Conservation (phyloP, 495 filamentous ascomycete genomes). For the Clohesyomyces aquaticus region DNA sequence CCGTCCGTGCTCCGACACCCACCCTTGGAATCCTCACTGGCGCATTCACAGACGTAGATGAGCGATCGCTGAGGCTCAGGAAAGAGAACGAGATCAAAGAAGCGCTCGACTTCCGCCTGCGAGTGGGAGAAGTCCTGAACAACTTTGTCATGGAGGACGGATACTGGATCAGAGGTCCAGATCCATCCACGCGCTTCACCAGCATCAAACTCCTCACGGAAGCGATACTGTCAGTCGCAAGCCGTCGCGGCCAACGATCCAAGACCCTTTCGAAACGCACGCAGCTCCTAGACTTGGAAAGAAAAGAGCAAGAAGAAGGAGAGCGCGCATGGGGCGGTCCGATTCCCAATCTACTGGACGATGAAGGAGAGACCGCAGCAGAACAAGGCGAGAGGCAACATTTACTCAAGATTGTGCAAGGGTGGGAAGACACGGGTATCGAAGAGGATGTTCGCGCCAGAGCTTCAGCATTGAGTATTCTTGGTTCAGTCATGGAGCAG, state of each 20-base stretch:
- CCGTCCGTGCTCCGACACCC: slow-evolving; percentile 24
- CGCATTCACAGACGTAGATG: slow-evolving; percentile 34
- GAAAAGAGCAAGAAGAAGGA: slow-evolving; percentile 50
- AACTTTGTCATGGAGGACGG: slow-evolving; percentile 39
- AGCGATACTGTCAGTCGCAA: slow-evolving; percentile 67
- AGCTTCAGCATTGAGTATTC: slow-evolving; percentile 75
- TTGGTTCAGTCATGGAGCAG: slow-evolving; percentile 69
- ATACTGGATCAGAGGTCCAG: slow-evolving; percentile 59
- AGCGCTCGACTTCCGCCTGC: slow-evolving; percentile 38
- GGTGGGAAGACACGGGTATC: slow-evolving; percentile 71
- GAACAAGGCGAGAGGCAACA: slow-evolving; percentile 41
- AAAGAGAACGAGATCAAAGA: slow-evolving; percentile 58
- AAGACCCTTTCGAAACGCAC: slow-evolving; percentile 59
- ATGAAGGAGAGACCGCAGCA: slow-evolving; percentile 48
- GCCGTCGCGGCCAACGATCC: slow-evolving; percentile 61
- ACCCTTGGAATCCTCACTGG: slow-evolving; percentile 27
- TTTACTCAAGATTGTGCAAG: slow-evolving; percentile 66
- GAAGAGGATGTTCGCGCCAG: slow-evolving; percentile 78
- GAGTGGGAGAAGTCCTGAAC: slow-evolving; percentile 33
- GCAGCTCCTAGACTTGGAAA: slow-evolving; percentile 54
- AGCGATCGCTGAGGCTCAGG: slow-evolving; percentile 43
- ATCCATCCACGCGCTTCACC: not conserved
- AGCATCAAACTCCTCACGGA: slow-evolving; percentile 56
- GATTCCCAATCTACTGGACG: slow-evolving; percentile 49
- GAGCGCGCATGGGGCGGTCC: slow-evolving; percentile 60